Conservation (phyloP, 768 basidiomycete genomes). For the Porphyrellus cyaneotinctus region DNA sequence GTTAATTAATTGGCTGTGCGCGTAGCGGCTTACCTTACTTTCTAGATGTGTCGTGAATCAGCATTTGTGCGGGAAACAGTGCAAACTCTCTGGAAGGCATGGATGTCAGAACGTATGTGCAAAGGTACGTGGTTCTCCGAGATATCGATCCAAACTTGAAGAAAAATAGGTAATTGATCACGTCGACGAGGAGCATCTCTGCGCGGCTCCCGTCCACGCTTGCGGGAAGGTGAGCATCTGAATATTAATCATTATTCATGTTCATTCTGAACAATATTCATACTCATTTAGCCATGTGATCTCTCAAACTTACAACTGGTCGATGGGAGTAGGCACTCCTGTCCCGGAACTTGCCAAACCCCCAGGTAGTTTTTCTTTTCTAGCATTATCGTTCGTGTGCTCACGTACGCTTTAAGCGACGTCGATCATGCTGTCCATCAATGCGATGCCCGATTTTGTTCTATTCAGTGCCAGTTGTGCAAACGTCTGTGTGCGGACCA, state of each 20-base stretch:
- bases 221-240: slow-evolving; percentile 46
- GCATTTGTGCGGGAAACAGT: slow-evolving; percentile 55
- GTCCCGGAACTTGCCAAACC: slow-evolving; percentile 39
- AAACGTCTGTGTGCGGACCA: slow-evolving; percentile 45
- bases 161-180: slow-evolving; percentile 43
- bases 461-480: slow-evolving; percentile 52
- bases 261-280: neutral
- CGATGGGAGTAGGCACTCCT: slow-evolving; percentile 36
- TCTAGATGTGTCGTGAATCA: slow-evolving; percentile 48
- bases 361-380: slow-evolving; percentile 33
- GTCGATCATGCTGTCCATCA: slow-evolving; percentile 42
- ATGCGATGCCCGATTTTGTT: slow-evolving; percentile 52
- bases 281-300: slow-evolving; percentile 38
- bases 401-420: slow-evolving; percentile 34
- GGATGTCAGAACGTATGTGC: slow-evolving; percentile 53
- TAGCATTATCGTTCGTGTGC: neutral
- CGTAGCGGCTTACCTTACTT: neutral
- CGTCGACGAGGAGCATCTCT: slow-evolving; percentile 46
- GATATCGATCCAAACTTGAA: neutral
- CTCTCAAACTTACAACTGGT: slow-evolving; percentile 30
- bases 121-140: slow-evolving; percentile 35
- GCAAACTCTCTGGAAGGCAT: slow-evolving; percentile 40
- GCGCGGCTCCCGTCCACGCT: slow-evolving; percentile 49
- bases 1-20: neutral
- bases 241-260: no score